Percentiles rank a stretch among this genome's conserved stretches.
These are phyloP conservation scores for Yamadazyma phyllophila DNA, from an alignment of 805 yeast species.

Conservation along the genomic window DNA sequence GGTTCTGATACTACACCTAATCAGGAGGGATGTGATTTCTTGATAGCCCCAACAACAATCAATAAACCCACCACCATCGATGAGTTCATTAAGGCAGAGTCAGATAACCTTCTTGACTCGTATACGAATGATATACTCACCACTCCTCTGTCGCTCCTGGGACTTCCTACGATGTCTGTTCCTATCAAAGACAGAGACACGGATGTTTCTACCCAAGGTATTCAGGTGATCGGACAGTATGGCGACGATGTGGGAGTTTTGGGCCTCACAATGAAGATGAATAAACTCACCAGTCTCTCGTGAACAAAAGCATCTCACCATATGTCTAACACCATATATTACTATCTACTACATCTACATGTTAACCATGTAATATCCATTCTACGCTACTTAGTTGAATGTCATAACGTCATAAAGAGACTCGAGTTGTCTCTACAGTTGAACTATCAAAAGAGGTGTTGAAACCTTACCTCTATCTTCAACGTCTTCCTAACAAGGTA, in stretches of 20 bases:
- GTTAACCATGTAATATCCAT: conserved; percentile 1
- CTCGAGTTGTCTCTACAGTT: conserved; percentile 12
- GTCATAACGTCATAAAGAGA: conserved; percentile 27
- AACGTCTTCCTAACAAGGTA: conserved; percentile 68
- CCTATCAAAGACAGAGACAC: conserved; percentile 53
- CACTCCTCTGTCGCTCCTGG: conserved; percentile 88
- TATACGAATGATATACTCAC: conserved; percentile 83
- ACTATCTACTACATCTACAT: no score
- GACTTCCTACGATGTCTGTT: conserved; percentile 78
- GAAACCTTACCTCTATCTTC: conserved; percentile 5
- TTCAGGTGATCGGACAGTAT: conserved; percentile 82
- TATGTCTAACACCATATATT: no score
- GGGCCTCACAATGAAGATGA: conserved; percentile 21
- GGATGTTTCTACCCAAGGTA: conserved; percentile 42
- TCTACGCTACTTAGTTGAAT: conserved; percentile 24
- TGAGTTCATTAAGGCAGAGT: conserved; percentile 36
- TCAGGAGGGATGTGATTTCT: conserved; percentile 47
- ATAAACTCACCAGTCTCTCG: no score
- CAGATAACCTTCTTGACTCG: conserved; percentile 51
- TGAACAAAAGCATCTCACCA: no score
- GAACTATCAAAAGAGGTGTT: not conserved
- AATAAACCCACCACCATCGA: conserved; percentile 52
- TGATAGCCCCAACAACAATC: conserved; percentile 72
- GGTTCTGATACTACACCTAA: not conserved
- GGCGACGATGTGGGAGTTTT: conserved; percentile 75